Percentiles rank a stretch among this genome's conserved stretches.
Evolutionary conservation across 2,329 filamentous ascomycete species (phyloP).

Genomic region (Calonectria hawksworthii): DNA sequence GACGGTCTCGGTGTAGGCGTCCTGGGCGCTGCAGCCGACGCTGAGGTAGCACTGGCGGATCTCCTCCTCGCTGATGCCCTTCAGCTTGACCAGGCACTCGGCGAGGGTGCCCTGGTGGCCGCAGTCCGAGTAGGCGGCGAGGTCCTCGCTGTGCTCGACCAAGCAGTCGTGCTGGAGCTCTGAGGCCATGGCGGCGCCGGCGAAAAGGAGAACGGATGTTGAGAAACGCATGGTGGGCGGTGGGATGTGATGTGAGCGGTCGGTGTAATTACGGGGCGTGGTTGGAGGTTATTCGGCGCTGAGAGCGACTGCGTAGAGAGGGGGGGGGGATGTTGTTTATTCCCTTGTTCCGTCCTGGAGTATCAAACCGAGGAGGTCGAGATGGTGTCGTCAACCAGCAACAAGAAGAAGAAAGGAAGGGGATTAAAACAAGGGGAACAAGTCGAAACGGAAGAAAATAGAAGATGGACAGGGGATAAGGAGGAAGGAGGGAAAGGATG

Average conservation of each 20-base stretch:
- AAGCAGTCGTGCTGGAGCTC: slow-evolving; percentile 56
- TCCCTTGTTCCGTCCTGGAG: slow-evolving; percentile 10
- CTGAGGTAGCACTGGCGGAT: slow-evolving; percentile 55
- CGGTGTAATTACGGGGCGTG: not conserved
- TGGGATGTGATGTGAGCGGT: not conserved
- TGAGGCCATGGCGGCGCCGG: slow-evolving; percentile 51
- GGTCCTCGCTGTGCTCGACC: slow-evolving; percentile 51
- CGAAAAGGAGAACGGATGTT: slow-evolving; percentile 49
- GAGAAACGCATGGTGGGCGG: slow-evolving; percentile 48
- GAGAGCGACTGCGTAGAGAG: slow-evolving; percentile 1
- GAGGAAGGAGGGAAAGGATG: slow-evolving; percentile 41
- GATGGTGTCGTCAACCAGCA: slow-evolving; percentile 10
- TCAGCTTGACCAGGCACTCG: slow-evolving; percentile 57
- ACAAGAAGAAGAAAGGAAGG: slow-evolving; percentile 17
- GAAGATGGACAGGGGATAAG: slow-evolving; percentile 30
- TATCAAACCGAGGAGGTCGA: slow-evolving; percentile 29
- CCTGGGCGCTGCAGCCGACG: slow-evolving; percentile 52
- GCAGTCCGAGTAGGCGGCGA: slow-evolving; percentile 59
- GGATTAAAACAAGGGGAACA: slow-evolving; percentile 27
- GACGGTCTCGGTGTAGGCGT: slow-evolving; percentile 49
- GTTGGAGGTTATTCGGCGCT: not conserved
- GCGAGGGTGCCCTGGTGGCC: slow-evolving; percentile 58
- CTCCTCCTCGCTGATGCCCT: slow-evolving; percentile 48
- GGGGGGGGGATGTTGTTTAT: not conserved
- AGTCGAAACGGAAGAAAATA: slow-evolving; percentile 14